Evolutionary conservation across 2,329 filamentous ascomycete species (phyloP).

Genomic region (Juglanconis sp.): DNA sequence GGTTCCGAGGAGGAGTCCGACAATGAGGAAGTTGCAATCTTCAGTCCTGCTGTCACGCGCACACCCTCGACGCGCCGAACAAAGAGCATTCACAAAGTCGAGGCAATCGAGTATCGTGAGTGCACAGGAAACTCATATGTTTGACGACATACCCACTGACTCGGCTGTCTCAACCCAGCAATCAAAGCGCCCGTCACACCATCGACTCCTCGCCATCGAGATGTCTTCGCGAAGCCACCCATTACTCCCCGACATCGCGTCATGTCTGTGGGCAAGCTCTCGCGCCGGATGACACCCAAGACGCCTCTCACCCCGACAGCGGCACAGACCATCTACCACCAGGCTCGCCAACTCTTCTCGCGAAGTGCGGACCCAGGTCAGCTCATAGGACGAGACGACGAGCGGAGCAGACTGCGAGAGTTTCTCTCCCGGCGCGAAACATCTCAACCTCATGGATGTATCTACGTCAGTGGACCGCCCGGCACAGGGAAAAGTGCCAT

Average conservation of each 20-base stretch:
- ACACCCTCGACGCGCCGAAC: conserved; percentile 19
- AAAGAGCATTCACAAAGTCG: conserved; percentile 11
- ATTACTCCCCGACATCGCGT: conserved; percentile 83
- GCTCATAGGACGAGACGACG: conserved; percentile 73
- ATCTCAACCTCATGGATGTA: conserved; percentile 67
- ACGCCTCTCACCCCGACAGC: conserved; percentile 69
- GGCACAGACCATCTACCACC: conserved; percentile 76
- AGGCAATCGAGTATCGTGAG: conserved; percentile 21
- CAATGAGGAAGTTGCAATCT: conserved; percentile 31
- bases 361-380: conserved; percentile 71
- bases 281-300: conserved; percentile 75
- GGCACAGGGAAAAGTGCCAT: conserved; percentile 97
- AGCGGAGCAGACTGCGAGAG: conserved; percentile 59
- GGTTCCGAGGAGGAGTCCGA: conserved; percentile 28
- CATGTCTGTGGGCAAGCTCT: conserved; percentile 69
- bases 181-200: conserved; percentile 59
- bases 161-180: conserved; percentile 1
- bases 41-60: conserved; percentile 21
- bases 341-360: conserved; percentile 82
- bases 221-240: conserved; percentile 70
- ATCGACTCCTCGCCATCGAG: conserved; percentile 72
- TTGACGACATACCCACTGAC: conserved; percentile 19
- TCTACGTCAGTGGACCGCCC: conserved; percentile 93
- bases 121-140: background rate
- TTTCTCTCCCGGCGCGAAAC: conserved; percentile 68